Evolutionary conservation across 2,329 filamentous ascomycete species (phyloP).

Genomic region (Cladosporium sp.): DNA sequence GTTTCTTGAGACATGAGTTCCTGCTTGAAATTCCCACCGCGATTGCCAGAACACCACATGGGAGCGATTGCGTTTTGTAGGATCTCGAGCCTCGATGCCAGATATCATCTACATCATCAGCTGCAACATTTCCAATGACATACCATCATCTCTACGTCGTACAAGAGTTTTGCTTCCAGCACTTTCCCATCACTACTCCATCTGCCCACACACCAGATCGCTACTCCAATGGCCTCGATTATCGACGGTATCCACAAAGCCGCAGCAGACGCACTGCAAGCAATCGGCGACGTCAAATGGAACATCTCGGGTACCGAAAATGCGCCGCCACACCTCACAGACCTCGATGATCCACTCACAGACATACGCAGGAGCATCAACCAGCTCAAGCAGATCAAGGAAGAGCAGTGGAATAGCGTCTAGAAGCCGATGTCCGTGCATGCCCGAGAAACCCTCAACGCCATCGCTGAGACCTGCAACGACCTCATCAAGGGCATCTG

Average conservation of each 20-base stretch:
- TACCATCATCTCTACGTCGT: background rate
- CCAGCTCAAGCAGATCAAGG: background rate
- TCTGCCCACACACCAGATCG: background rate
- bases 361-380: background rate
- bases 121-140: background rate
- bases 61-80: background rate
- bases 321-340: background rate
- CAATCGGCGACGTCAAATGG: background rate
- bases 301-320: background rate
- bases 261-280: background rate
- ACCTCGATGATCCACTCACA: background rate
- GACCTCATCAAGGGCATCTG: background rate
- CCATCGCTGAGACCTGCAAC: background rate
- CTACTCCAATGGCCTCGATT: background rate
- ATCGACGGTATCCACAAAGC: background rate
- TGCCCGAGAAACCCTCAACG: background rate
- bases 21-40: background rate
- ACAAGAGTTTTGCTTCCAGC: background rate
- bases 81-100: background rate
- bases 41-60: background rate
- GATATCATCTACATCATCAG: background rate
- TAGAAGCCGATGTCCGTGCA: background rate
- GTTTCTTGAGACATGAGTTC: background rate
- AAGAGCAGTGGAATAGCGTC: background rate
- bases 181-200: background rate